phyloP scores from a whole-genome alignment of 257 asterid genomes.

The Gynochthodes officinalis region DNA sequence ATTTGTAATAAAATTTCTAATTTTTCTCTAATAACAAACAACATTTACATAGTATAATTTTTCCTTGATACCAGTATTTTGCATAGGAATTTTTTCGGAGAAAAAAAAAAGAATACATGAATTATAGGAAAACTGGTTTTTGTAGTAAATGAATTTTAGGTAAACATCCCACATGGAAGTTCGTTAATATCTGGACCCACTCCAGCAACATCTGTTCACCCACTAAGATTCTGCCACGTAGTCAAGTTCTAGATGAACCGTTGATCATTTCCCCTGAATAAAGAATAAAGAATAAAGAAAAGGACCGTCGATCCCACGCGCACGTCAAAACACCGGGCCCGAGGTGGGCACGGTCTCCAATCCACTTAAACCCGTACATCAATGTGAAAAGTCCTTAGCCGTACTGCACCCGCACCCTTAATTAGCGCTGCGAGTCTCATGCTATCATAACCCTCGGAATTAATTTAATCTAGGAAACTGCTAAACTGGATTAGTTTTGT shows the following conservation, averaged over 20 bases:
- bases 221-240: conserved; percentile 24
- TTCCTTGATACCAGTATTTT: no score
- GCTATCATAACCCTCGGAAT: neutral
- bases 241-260: conserved; percentile 9
- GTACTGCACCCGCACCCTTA: conserved; percentile 13
- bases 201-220: conserved; percentile 9
- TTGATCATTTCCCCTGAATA: neutral
- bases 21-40: no score
- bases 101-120: no score
- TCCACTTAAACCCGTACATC: neutral
- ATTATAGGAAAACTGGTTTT: no score
- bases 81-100: no score
- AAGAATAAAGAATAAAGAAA: no score
- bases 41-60: no score
- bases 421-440: neutral
- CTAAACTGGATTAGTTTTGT: no score
- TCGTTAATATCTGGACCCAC: conserved; percentile 29
- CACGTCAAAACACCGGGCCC: conserved; percentile 31
- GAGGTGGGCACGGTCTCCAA: conserved; percentile 23
- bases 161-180: conserved; percentile 33
- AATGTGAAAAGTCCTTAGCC: conserved; percentile 11
- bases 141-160: no score
- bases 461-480: no score
- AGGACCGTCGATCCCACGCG: neutral
- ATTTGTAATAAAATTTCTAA: no score